Evolutionary conservation across 1,284 basidiomycete species (phyloP).

Genomic region (Chiua sp.): DNA sequence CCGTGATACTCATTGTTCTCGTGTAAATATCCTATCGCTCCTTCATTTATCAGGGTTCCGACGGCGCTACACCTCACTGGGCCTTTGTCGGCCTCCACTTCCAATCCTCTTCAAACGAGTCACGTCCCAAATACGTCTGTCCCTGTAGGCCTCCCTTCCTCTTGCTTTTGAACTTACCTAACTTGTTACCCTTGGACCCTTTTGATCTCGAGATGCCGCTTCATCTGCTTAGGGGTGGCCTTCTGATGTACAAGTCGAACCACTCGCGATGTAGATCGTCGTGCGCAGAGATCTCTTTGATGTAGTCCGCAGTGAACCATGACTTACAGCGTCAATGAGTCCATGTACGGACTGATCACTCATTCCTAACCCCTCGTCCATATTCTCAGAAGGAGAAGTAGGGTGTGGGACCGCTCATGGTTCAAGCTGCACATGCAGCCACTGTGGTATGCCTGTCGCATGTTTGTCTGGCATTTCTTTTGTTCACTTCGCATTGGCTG

Average conservation of each 20-base stretch:
- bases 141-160: neutral
- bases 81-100: neutral
- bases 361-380: neutral
- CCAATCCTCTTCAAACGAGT: neutral
- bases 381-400: conserved; percentile 46
- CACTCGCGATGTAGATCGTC: conserved; percentile 51
- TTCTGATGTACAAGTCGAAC: conserved; percentile 11
- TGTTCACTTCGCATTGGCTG: neutral
- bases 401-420: conserved; percentile 61
- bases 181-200: neutral
- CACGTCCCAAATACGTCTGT: neutral
- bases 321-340: neutral
- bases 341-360: conserved; percentile 4
- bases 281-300: conserved; percentile 51
- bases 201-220: neutral
- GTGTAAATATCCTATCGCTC: neutral
- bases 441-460: conserved; percentile 43
- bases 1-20: neutral
- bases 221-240: neutral
- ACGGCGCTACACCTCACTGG: neutral
- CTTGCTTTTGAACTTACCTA: neutral
- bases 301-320: conserved; percentile 31
- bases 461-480: neutral
- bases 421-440: conserved; percentile 58
- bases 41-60: neutral